Evolutionary conservation across 2,329 filamentous ascomycete species (phyloP).

Genomic region (Colletotrichum brevisporum): DNA sequence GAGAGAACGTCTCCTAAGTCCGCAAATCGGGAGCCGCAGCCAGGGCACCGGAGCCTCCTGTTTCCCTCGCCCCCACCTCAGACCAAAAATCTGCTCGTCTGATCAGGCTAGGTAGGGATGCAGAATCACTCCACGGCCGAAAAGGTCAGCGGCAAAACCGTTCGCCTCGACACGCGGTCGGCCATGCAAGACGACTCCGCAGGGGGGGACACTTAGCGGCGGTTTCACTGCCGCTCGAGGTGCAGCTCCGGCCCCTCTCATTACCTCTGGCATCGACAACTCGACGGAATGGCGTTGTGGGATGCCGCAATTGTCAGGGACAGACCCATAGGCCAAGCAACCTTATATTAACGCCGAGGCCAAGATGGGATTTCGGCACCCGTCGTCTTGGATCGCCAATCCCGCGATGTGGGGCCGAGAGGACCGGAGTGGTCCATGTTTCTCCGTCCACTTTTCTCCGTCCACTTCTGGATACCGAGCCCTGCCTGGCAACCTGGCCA

Average conservation of each 20-base stretch:
- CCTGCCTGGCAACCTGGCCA: too few relatives aligned
- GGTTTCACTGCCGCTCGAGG: slow-evolving; percentile 9
- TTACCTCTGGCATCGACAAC: neutral
- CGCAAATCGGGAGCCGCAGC: slow-evolving; percentile 5
- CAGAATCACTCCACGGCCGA: neutral
- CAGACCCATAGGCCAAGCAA: slow-evolving; percentile 25
- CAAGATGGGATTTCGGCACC: slow-evolving; percentile 29
- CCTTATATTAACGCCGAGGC: slow-evolving; percentile 25
- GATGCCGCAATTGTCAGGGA: neutral
- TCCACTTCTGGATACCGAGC: neutral
- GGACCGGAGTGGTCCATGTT: neutral
- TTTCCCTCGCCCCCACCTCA: neutral
- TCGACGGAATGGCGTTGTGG: neutral
- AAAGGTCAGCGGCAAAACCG: neutral
- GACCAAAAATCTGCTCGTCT: neutral
- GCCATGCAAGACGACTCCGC: neutral
- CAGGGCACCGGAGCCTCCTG: neutral
- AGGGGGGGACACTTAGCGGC: neutral
- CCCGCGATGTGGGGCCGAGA: neutral
- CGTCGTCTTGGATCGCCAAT: slow-evolving; percentile 17
- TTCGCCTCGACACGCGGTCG: neutral
- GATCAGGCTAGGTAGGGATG: neutral
- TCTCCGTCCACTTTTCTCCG: neutral
- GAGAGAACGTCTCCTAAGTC: neutral
- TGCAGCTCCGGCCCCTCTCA: slow-evolving; percentile 10